Evolutionary conservation across 108 stramenopile genomes (phyloP).

Genomic region (Parietichytrium sp.): DNA sequence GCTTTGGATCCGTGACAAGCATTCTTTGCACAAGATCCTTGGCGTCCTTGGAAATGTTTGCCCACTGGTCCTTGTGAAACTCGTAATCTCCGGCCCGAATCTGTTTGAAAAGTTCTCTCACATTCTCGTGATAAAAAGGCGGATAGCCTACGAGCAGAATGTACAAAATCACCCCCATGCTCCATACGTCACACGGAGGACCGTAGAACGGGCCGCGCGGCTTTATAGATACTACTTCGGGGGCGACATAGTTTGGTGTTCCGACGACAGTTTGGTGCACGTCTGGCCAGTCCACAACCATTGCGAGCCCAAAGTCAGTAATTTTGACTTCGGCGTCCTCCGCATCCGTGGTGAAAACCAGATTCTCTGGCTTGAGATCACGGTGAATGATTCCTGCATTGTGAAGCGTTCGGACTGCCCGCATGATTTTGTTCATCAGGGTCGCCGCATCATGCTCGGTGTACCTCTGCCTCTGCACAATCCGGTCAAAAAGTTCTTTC

Average conservation of each 20-base stretch:
- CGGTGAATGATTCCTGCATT: slow-evolving; percentile 43
- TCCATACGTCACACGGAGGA: slow-evolving; percentile 44
- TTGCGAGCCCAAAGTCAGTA: slow-evolving; percentile 46
- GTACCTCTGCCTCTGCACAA: slow-evolving; percentile 72
- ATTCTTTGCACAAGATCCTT: slow-evolving; percentile 57
- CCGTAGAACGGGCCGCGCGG: slow-evolving; percentile 2
- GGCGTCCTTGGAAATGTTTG: slow-evolving; percentile 47
- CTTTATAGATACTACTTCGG: slow-evolving; percentile 43
- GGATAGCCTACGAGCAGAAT: slow-evolving; percentile 46
- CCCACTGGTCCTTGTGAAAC: slow-evolving; percentile 54
- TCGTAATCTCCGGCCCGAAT: slow-evolving; percentile 50
- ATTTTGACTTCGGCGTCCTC: slow-evolving; percentile 47
- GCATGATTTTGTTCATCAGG: slow-evolving; percentile 33
- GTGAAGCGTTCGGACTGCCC: slow-evolving; percentile 30
- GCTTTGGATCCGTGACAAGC: slow-evolving; percentile 50
- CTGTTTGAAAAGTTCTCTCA: slow-evolving; percentile 38
- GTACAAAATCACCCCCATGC: slow-evolving; percentile 48
- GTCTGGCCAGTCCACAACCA: slow-evolving; percentile 26
- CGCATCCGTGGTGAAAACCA: slow-evolving; percentile 19
- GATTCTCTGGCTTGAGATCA: slow-evolving; percentile 53
- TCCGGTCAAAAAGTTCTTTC: slow-evolving; percentile 82
- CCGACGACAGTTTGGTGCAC: slow-evolving; percentile 41
- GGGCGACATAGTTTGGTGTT: slow-evolving; percentile 51
- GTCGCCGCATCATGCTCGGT: slow-evolving; percentile 70
- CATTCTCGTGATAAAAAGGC: slow-evolving; percentile 47